Evolutionary conservation across 495 filamentous ascomycete species (phyloP), one percentile per base, ranked within the genome.

Genomic region (Saxophila tyrrhenica): DNA sequence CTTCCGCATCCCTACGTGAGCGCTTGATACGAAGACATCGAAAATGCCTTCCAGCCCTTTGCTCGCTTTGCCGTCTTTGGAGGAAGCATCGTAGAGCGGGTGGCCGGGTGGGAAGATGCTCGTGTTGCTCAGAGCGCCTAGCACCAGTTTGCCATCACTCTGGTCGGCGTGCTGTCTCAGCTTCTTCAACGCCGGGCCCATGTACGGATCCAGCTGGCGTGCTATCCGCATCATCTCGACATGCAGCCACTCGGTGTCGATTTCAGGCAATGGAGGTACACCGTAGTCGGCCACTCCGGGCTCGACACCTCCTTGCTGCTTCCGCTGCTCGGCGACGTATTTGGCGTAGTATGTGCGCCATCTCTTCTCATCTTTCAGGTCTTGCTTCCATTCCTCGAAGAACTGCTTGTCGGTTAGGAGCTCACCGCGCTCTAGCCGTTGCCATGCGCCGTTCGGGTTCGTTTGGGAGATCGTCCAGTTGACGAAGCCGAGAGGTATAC

Each of bases 61-160:
- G 24, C 47, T 38, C 44, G 38, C 29, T 25, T 47, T 51, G 22
- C 50, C 52, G 2, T 54, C 53, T 23, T 15, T 3, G n/a, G 55
- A 57, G 1, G 5, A n/a, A 45, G 47, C 35, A 17, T 59, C 61
- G 39, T 58, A 19, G 35, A 44, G 58, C 13, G 52, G 45, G 39
- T 65, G 62, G 5, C 48, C 59, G 0, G 76, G 71, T 0, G 87
- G 85, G 68, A 88, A 91, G 25, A 85, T 82, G 32, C 90, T 78
- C 0, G 94, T 96, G 66, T 98, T 98, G 54, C 82, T 87, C 50
- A 97, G 69, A 5, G 90, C 92, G 0, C 81, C 90, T 20, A 97
- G 66, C 29, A 91, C 76, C 60, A 83, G 89, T 54, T 72, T 69
- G 2, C 58, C 58, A 16, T 50, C 25, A 32, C 50, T 54, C 46